A percentile compares a stretch with the other conserved stretches of the same genome.
These are phyloP conservation scores for Chlorophyllum brunneum DNA, from an alignment of 768 basidiomycete species.

Conservation along the genomic window DNA sequence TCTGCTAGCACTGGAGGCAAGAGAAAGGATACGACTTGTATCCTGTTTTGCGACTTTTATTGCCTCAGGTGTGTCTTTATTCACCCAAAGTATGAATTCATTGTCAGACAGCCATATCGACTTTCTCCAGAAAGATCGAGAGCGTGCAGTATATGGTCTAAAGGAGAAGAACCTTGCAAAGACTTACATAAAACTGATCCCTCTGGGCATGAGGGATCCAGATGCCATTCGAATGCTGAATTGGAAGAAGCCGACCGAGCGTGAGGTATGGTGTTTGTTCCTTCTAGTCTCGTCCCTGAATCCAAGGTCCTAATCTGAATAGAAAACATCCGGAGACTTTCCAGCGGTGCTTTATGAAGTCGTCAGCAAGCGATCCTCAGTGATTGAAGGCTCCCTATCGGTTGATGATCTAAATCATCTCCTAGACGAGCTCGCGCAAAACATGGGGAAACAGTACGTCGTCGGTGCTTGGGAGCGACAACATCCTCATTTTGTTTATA, in stretches of 20 bases:
- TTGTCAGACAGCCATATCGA: too few relatives aligned
- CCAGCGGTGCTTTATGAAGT: conserved; percentile 84
- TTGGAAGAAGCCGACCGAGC: conserved; percentile 84
- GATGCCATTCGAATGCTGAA: conserved; percentile 81
- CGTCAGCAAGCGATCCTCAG: conserved; percentile 78
- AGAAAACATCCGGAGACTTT: conserved; percentile 84
- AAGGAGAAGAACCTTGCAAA: conserved; percentile 96
- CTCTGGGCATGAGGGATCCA: conserved; percentile 72
- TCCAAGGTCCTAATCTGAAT: not conserved
- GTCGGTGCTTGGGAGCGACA: not conserved
- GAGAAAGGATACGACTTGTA: conserved; percentile 87
- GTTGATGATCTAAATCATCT: conserved; percentile 82
- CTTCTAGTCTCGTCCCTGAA: conserved; percentile 1
- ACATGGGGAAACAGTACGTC: conserved; percentile 73
- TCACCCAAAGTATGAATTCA: not conserved
- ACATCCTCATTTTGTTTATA: conserved; percentile 24
- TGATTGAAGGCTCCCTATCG: conserved; percentile 67
- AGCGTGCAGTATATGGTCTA: conserved; percentile 87
- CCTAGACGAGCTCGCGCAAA: conserved; percentile 73
- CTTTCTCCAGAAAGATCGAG: conserved; percentile 77
- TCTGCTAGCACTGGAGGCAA: conserved; percentile 72
- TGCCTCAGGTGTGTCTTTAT: conserved; percentile 68
- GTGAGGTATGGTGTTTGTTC: conserved; percentile 42
- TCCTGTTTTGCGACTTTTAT: conserved; percentile 81
- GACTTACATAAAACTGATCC: conserved; percentile 86